Base-by-base conservation (phyloP, 2,329 filamentous ascomycete genomes). In the Pseudopithomyces maydicus region DNA sequence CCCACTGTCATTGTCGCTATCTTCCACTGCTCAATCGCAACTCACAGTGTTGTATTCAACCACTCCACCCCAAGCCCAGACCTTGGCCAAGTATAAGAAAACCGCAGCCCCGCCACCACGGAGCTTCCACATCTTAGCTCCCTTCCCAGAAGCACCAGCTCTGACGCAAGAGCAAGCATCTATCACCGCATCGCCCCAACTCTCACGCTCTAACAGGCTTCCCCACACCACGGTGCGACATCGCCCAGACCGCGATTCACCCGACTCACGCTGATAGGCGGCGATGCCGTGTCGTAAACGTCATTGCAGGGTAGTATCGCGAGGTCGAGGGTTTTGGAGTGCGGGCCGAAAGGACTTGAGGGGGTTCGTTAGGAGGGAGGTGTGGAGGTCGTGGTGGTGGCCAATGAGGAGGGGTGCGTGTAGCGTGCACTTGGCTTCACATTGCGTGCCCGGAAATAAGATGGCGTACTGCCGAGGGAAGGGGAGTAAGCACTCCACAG, bases 391-490 rank as follows among this genome's bases (percentile, higher is more conserved):
- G 23, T 6, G 39, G 45, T 57, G n/a, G 33, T 19, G 33, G 23
- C 22, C 43, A 43, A 48, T 42, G 45, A 53, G 17, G 44, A 32
- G 26, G 19, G 15, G 15, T 20, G 26, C 38, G 12, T 52, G 58
- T 60, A 54, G 43, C 58, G 58, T 53, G 41, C 53, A 50, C 11
- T 11, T 32, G 15, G 7, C 14, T 60, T 52, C 48, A 49, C 29
- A 60, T 60, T 53, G 54, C 58, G 58, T 57, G 55, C 54, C 46
- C 26, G 55, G 58, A 53, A 49, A 57, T 57, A 60, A 56, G 46
- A 8, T 17, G 23, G 6, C 22, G 23, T 22, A 8, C 14, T 10
- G 10, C 36, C 38, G 26, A 51, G 7, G 12, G 46, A 7, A 26
- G 39, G 19, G 12, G 44, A 33, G n/a, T 22, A 15, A 35, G 14